Percentiles rank a stretch among this genome's conserved stretches.
Conservation (phyloP, 2,329 filamentous ascomycete species). For the Ceratocystis colombiana region DNA sequence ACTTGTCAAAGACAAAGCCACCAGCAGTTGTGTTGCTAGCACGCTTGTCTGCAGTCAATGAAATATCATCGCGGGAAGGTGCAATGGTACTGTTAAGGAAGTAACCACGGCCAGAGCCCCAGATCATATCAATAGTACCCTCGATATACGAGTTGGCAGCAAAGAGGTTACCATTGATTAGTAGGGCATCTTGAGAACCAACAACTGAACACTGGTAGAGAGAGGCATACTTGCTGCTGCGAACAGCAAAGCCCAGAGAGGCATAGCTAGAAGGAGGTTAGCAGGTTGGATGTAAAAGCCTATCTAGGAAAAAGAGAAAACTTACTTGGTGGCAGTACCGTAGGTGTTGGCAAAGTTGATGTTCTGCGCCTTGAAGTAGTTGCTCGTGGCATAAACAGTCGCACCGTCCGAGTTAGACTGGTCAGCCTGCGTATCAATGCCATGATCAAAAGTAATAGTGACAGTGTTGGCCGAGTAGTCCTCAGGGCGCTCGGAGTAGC, state of each 20-base stretch:
- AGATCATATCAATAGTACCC: constrained; percentile 39
- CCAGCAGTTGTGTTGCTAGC: constrained; percentile 33
- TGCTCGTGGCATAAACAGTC: constrained; percentile 38
- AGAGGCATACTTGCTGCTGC: constrained; percentile 17
- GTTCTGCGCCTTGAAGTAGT: constrained; percentile 51
- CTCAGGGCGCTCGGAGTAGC: constrained; percentile 44
- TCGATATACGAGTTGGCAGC: constrained; percentile 38
- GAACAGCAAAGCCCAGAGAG: constrained; percentile 30
- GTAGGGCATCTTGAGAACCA: constrained; percentile 43
- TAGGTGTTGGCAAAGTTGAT: constrained; percentile 44
- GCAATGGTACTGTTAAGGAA: constrained; percentile 35
- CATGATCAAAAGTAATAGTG: constrained; percentile 35
- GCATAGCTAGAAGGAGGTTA: constrained; percentile 38
- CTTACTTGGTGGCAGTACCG: constrained; percentile 7
- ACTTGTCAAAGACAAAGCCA: constrained; percentile 33
- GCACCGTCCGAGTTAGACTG: constrained; percentile 45
- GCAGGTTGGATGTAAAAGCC: constrained; percentile 32
- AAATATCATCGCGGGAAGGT: constrained; percentile 30
- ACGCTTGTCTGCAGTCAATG: constrained; percentile 34
- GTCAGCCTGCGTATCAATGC: constrained; percentile 31
- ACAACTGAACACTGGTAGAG: constrained; percentile 38
- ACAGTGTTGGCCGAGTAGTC: constrained; percentile 49
- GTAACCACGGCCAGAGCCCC: constrained; percentile 33
- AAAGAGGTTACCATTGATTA: constrained; percentile 40
- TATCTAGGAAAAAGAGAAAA: constrained; percentile 23